Conservation (phyloP, 495 filamentous ascomycete species). For the Neurospora sp. region DNA sequence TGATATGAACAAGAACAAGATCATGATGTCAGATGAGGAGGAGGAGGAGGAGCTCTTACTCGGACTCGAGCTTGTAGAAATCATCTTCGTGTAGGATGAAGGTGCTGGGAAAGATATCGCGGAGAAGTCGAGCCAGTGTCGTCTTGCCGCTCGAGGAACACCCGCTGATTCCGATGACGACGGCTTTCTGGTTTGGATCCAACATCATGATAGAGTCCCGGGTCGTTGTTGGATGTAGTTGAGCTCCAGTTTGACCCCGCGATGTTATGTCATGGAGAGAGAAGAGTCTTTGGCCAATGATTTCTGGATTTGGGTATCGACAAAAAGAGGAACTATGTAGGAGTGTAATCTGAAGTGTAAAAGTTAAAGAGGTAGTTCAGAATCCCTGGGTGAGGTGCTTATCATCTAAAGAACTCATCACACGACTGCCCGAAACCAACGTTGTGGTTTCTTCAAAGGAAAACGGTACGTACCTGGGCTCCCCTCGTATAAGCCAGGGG, state of each 20-base stretch:
- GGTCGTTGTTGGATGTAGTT: neutral
- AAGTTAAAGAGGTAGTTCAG: neutral
- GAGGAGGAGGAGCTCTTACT: slow-evolving; percentile 31
- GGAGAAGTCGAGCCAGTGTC: slow-evolving; percentile 63
- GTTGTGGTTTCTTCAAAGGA: neutral
- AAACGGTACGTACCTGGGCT: neutral
- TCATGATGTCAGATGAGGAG: neutral
- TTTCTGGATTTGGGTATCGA: neutral
- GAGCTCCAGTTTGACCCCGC: neutral
- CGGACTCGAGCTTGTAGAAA: slow-evolving; percentile 72
- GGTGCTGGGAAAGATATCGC: slow-evolving; percentile 56
- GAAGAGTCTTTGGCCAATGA: neutral
- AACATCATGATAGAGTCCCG: neutral
- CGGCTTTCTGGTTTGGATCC: slow-evolving; percentile 26
- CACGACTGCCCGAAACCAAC: neutral
- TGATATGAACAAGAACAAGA: neutral
- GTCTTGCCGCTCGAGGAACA: slow-evolving; percentile 74
- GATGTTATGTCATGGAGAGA: neutral
- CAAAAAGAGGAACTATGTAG: neutral
- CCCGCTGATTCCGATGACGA: slow-evolving; percentile 65
- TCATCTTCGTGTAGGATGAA: slow-evolving; percentile 90
- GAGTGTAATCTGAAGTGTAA: neutral
- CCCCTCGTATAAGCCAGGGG: neutral
- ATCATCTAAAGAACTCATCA: neutral
- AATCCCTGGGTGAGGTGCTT: neutral